Percentiles rank a stretch among this genome's conserved stretches.
phyloP scores from a whole-genome alignment of 2,329 filamentous ascomycete species.

The Ascochyta clinopodiicola region DNA sequence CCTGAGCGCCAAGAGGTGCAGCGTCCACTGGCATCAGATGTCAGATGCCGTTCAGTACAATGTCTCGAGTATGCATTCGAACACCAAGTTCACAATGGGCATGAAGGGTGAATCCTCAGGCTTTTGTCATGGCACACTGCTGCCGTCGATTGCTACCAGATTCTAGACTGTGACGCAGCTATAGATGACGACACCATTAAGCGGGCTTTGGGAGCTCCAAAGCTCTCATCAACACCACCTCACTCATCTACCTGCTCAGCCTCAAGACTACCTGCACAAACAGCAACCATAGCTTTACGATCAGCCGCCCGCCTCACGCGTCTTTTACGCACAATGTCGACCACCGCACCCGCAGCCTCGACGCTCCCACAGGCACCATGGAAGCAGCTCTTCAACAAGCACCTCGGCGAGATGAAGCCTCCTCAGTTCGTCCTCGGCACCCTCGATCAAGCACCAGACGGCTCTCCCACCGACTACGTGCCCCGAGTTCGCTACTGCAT shows the following conservation, averaged over 20 bases:
- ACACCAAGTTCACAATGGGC: background rate
- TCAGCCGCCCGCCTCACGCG: conserved; percentile 45
- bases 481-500: conserved; percentile 78
- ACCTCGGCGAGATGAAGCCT: conserved; percentile 56
- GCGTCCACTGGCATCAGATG: background rate
- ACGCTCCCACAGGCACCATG: conserved; percentile 57
- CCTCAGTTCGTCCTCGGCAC: conserved; percentile 61
- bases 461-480: conserved; percentile 51
- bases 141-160: conserved; percentile 2
- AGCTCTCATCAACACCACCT: conserved; percentile 3
- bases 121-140: background rate
- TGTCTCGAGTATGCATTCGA: background rate
- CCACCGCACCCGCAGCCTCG: conserved; percentile 49
- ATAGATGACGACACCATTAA: conserved; percentile 17
- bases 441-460: conserved; percentile 52
- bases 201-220: conserved; percentile 10
- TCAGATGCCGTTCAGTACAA: background rate
- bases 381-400: conserved; percentile 57
- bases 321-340: conserved; percentile 54
- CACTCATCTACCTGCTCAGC: background rate
- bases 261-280: conserved; percentile 2
- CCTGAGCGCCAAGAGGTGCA: conserved; percentile 1
- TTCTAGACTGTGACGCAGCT: conserved; percentile 13
- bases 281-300: conserved; percentile 50
- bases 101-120: background rate